phyloP scores from a whole-genome alignment of 2,329 filamentous ascomycete species.

The Teratosphaeria nubilosa region DNA sequence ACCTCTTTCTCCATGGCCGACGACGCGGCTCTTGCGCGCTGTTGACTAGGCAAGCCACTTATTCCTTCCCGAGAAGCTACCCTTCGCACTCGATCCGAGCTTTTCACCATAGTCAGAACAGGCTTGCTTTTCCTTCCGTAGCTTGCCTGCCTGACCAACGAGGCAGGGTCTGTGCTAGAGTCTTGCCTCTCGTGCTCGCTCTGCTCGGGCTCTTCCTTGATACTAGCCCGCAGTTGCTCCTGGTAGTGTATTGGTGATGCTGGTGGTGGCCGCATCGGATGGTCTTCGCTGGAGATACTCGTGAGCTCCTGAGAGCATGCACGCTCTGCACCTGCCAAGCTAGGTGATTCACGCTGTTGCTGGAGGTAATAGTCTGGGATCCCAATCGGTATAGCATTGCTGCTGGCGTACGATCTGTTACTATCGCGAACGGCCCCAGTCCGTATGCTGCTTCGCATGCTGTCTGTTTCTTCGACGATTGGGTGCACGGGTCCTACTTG shows the following conservation, averaged over 20 bases:
- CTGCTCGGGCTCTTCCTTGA: not conserved
- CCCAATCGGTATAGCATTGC: slow-evolving; percentile 37
- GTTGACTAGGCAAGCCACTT: slow-evolving; percentile 13
- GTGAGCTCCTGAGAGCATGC: not conserved
- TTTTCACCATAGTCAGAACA: slow-evolving; percentile 39
- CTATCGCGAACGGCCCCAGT: slow-evolving; percentile 13
- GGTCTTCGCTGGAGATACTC: not conserved
- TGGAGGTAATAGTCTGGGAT: slow-evolving; percentile 32
- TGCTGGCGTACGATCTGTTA: slow-evolving; percentile 37
- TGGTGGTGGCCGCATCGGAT: not conserved
- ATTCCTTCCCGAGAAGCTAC: slow-evolving; percentile 6
- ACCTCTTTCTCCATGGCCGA: not conserved
- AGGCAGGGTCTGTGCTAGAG: slow-evolving; percentile 10
- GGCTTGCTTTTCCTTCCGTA: slow-evolving; percentile 38
- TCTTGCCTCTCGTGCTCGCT: not conserved
- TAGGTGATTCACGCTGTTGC: slow-evolving; percentile 15
- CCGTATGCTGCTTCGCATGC: slow-evolving; percentile 21
- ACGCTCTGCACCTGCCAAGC: slow-evolving; percentile 6
- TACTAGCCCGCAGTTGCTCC: not conserved
- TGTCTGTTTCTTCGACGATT: slow-evolving; percentile 39
- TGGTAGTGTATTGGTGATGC: not conserved
- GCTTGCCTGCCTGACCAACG: slow-evolving; percentile 38
- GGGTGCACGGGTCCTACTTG: slow-evolving; percentile 39
- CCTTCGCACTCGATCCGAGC: slow-evolving; percentile 25
- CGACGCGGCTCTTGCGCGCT: not conserved